A percentile compares a stretch with the other conserved stretches of the same genome.
Conservation (phyloP, 1,139 yeast genomes). For the Blastobotrys capitulatus region DNA sequence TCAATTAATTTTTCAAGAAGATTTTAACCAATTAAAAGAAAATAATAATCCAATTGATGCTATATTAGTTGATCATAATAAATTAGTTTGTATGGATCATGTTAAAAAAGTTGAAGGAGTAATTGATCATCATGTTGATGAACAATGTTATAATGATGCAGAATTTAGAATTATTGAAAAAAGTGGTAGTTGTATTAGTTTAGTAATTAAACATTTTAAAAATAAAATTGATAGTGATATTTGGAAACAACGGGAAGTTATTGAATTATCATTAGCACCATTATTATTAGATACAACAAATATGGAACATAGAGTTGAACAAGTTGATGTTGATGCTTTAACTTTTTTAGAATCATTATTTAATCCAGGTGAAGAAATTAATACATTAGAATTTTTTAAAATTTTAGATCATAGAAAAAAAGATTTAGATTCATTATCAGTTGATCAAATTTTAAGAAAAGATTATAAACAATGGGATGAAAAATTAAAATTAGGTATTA, state of each 20-base stretch:
- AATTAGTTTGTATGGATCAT: constrained; percentile 55
- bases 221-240: constrained; percentile 1
- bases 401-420: constrained; percentile 51
- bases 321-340: constrained; percentile 45
- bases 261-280: constrained; percentile 57
- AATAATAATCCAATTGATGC: constrained; percentile 25
- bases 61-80: constrained; percentile 79
- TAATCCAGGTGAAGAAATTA: constrained; percentile 1
- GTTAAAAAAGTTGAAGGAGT: constrained; percentile 49
- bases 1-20: constrained; percentile 62
- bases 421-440: constrained; percentile 54
- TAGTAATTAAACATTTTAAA: constrained; percentile 61
- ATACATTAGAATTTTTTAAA: constrained; percentile 31
- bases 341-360: background rate
- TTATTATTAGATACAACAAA: constrained; percentile 67
- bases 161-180: constrained; percentile 57
- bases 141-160: constrained; percentile 39
- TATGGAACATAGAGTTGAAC: constrained; percentile 53
- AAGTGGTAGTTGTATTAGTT: constrained; percentile 74
- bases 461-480: constrained; percentile 71
- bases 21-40: constrained; percentile 30
- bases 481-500: constrained; percentile 52
- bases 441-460: constrained; percentile 61
- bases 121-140: constrained; percentile 86
- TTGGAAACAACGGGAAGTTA: constrained; percentile 34